phyloP scores from a whole-genome alignment of 371 early-diverging fungal genomes.

The Smittium mucronatum region DNA sequence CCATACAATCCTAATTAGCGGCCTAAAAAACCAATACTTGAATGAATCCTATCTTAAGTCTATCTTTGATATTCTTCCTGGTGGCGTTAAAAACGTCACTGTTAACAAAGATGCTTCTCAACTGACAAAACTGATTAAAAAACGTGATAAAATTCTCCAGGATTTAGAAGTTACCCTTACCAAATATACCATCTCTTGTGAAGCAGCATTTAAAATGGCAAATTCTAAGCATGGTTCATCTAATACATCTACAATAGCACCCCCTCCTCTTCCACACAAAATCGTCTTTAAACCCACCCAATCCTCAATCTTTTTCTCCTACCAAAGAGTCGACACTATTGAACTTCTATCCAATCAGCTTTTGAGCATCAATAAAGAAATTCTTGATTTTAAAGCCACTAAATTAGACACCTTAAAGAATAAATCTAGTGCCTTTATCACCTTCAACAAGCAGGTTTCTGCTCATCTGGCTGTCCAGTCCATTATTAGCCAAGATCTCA shows the following conservation, averaged over 20 bases:
- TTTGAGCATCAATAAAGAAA: background rate
- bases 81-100: slow-evolving; percentile 55
- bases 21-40: background rate
- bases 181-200: slow-evolving; percentile 35
- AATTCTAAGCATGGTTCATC: slow-evolving; percentile 16
- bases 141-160: slow-evolving; percentile 40
- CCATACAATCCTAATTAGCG: slow-evolving; percentile 6
- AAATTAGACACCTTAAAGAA: slow-evolving; percentile 15
- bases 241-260: background rate
- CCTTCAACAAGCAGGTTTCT: slow-evolving; percentile 61
- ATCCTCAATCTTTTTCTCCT: background rate
- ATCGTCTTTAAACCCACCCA: background rate
- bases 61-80: slow-evolving; percentile 55
- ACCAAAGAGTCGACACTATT: background rate
- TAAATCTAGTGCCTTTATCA: slow-evolving; percentile 60
- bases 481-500: slow-evolving; percentile 47
- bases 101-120: slow-evolving; percentile 40
- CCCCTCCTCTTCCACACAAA: background rate
- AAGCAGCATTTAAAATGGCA: slow-evolving; percentile 34
- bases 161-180: slow-evolving; percentile 42
- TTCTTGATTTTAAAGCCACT: background rate
- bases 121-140: slow-evolving; percentile 38
- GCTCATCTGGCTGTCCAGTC: slow-evolving; percentile 76
- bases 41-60: slow-evolving; percentile 21
- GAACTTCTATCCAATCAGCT: background rate